phyloP scores from a whole-genome alignment of 1,139 yeast genomes.

The Scheffersomyces lignicola region DNA sequence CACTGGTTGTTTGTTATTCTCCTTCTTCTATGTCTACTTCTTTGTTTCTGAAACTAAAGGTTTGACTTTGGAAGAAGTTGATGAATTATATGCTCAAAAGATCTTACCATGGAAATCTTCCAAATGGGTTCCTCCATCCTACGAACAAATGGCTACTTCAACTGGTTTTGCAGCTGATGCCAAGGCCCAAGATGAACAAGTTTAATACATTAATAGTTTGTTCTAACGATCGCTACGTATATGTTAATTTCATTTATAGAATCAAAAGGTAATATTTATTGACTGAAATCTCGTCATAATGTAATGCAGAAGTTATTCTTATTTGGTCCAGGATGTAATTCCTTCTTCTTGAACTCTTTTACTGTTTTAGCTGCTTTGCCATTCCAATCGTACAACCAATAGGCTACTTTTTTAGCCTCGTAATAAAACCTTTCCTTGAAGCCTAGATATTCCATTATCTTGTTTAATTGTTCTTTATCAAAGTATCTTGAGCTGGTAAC shows the following conservation, averaged over 20 bases:
- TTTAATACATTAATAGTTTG: constrained; percentile 9
- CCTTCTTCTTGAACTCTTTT: constrained; percentile 36
- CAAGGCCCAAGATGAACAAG: constrained; percentile 26
- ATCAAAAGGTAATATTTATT: not conserved
- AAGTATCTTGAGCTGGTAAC: constrained; percentile 78
- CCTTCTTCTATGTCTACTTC: constrained; percentile 55
- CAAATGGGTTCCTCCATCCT: constrained; percentile 42
- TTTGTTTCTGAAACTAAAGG: constrained; percentile 68
- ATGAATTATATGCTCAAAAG: constrained; percentile 54
- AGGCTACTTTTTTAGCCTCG: constrained; percentile 73
- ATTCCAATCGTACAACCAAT: constrained; percentile 63
- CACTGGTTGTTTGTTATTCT: constrained; percentile 63
- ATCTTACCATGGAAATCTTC: constrained; percentile 48
- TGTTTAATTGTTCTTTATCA: constrained; percentile 41
- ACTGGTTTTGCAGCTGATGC: constrained; percentile 29
- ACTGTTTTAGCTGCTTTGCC: constrained; percentile 21
- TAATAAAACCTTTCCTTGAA: constrained; percentile 48
- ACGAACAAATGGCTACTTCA: constrained; percentile 29
- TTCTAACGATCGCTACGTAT: constrained; percentile 1
- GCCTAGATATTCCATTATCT: constrained; percentile 61
- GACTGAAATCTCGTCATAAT: constrained; percentile 4
- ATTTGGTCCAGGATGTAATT: constrained; percentile 50
- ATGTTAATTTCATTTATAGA: constrained; percentile 2
- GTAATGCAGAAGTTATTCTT: constrained; percentile 66
- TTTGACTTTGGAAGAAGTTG: constrained; percentile 65